These are phyloP conservation scores for Yarrowia bubula DNA, from an alignment of 805 yeast genomes.

Conservation along the genomic window DNA sequence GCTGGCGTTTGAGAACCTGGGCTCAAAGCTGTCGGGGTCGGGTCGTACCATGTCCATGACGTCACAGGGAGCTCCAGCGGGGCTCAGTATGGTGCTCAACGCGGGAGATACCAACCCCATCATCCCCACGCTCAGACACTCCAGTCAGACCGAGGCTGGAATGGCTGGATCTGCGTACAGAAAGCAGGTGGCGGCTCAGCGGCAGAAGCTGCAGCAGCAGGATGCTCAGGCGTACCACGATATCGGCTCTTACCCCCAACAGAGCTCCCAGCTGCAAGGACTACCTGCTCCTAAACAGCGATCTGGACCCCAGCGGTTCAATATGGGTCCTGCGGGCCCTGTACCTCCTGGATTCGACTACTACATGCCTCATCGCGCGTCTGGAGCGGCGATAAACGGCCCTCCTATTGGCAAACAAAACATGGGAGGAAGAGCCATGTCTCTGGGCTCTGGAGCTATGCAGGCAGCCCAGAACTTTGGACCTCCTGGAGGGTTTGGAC, in stretches of 20 bases:
- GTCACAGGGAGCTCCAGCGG: slow-evolving; percentile 5
- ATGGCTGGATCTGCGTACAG: slow-evolving; percentile 21
- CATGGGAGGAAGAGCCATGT: slow-evolving; percentile 11
- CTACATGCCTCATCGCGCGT: slow-evolving; percentile 15
- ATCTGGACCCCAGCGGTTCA: slow-evolving; percentile 4
- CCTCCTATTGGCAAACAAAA: slow-evolving; percentile 6
- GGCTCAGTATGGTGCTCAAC: slow-evolving; percentile 15
- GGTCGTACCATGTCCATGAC: slow-evolving; percentile 7
- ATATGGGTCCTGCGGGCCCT: not conserved
- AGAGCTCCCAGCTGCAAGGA: slow-evolving; percentile 12
- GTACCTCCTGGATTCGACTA: slow-evolving; percentile 9
- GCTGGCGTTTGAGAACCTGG: slow-evolving; percentile 15
- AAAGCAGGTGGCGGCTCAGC: slow-evolving; percentile 16
- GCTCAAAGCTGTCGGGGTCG: slow-evolving; percentile 19
- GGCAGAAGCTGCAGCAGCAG: slow-evolving; percentile 18
- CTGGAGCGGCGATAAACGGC: not conserved
- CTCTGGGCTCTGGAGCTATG: slow-evolving; percentile 21
- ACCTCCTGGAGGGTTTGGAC: slow-evolving; percentile 4
- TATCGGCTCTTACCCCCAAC: slow-evolving; percentile 14
- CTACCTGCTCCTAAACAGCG: slow-evolving; percentile 16
- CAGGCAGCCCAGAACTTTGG: slow-evolving; percentile 23
- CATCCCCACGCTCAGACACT: slow-evolving; percentile 16
- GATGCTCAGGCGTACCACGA: slow-evolving; percentile 22
- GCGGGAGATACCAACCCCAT: slow-evolving; percentile 11
- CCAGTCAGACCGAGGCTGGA: not conserved